phyloP scores from a whole-genome alignment of 805 yeast species.

The Metschnikowia proteae region DNA sequence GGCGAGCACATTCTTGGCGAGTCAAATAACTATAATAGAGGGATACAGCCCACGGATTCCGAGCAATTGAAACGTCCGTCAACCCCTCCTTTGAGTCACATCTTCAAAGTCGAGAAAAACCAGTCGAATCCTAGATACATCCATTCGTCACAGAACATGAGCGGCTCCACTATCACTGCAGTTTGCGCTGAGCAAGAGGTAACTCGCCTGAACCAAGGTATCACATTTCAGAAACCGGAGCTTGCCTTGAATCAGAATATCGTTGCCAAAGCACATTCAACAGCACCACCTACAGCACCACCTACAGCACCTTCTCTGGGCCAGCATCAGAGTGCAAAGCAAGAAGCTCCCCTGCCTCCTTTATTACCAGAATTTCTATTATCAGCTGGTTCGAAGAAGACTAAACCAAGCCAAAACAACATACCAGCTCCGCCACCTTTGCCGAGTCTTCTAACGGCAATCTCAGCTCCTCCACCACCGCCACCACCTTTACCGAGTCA shows the following conservation, averaged over 20 bases:
- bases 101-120: background rate
- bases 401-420: background rate
- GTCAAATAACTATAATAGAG: background rate
- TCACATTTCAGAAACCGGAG: background rate
- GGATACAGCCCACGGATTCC: background rate
- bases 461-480: conserved; percentile 7
- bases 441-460: background rate
- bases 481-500: conserved; percentile 7
- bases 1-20: background rate
- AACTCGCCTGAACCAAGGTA: background rate
- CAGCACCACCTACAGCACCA: background rate
- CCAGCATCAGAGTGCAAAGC: background rate
- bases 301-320: background rate
- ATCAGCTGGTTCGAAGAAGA: background rate
- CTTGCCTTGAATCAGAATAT: background rate
- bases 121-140: background rate
- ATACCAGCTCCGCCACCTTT: conserved; percentile 5
- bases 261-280: background rate
- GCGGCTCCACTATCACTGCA: conserved; percentile 3
- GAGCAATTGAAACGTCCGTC: conserved; percentile 4
- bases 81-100: conserved; percentile 1
- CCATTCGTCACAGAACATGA: background rate
- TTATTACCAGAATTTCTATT: background rate
- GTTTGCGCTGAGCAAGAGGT: conserved; percentile 2
- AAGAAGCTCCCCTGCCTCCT: background rate